These are phyloP conservation scores for Rhizodiscina lignyota DNA, from an alignment of 495 filamentous ascomycete species.

Conservation along the genomic window DNA sequence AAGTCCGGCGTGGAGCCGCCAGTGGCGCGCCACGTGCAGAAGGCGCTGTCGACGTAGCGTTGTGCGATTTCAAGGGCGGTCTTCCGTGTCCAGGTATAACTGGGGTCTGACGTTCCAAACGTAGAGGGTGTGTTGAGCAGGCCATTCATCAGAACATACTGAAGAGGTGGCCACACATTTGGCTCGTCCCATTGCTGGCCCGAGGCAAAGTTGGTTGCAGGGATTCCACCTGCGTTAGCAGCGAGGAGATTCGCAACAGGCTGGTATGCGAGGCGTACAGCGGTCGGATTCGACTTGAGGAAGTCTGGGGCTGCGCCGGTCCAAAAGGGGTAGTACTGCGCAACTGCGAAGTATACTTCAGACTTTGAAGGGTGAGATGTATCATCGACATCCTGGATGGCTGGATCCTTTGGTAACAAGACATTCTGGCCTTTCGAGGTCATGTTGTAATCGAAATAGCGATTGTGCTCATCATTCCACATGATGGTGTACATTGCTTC, in stretches of 20 bases:
- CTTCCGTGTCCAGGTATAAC: constrained; percentile 10
- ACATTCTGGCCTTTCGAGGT: constrained; percentile 11
- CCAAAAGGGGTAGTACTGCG: constrained; percentile 18
- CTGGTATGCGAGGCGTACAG: constrained; percentile 7
- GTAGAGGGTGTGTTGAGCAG: constrained; percentile 13
- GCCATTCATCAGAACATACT: constrained; percentile 14
- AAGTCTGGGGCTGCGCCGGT: constrained; percentile 11
- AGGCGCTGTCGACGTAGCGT: constrained; percentile 15
- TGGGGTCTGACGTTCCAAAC: constrained; percentile 2
- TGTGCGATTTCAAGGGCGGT: constrained; percentile 12
- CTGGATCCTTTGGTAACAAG: constrained; percentile 1
- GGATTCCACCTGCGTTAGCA: constrained; percentile 10
- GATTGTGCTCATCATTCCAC: constrained; percentile 10
- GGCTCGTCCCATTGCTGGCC: constrained; percentile 18
- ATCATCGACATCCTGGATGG: constrained; percentile 6
- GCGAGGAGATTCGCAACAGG: constrained; percentile 8
- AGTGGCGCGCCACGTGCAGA: constrained; percentile 17
- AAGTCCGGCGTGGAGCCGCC: constrained; percentile 10
- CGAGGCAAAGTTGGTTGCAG: constrained; percentile 12
- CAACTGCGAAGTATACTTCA: constrained; percentile 7
- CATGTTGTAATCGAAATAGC: constrained; percentile 19
- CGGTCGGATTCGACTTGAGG: constrained; percentile 12
- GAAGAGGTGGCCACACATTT: constrained; percentile 16
- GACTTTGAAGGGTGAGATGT: constrained; percentile 4
- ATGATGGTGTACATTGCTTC: constrained; percentile 13